Base-by-base conservation (phyloP, 2,329 filamentous ascomycete species). In the Xylariaceae sp. region DNA sequence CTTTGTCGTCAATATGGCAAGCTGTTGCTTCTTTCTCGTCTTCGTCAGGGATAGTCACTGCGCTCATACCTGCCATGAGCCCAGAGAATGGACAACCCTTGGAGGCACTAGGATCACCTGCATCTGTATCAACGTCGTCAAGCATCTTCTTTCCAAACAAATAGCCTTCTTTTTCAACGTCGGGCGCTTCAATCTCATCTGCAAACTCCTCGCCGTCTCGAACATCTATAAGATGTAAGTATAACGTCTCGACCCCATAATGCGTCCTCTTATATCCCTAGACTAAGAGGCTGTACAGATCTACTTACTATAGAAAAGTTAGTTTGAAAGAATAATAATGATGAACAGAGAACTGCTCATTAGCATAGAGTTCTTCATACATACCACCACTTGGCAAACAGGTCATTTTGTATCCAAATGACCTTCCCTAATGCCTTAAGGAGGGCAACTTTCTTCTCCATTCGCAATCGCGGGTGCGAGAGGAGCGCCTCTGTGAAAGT, bases 371-470 rank as follows among this genome's bases (percentile, higher is more conserved):
- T n/a, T n/a, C n/a, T n/a, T 21, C 9, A 40, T 50, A 56, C 56
- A 21, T 53, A 59, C 56, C 56, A 89, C 86, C 88, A 92, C 70
- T 88, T 89, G n/a, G 89, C 87, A 70, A 93, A 89, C 24, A 93
- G 78, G 70, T 93, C 89, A 67, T 93, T 93, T 72, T 93, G 90
- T 61, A 93, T 92, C 89, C 89, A 93, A 60, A 93, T 86, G 21
- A 93, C 85, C 70, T 94, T 93, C 58, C 84, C 84, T 18, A 93
- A 77, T 1, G 90, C 89, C 68, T 87, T 89, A 40, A 92, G 80
- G 4, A 93, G 79, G 18, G 83, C 86, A 15, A 88, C 85, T 74
- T 92, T 92, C 71, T 82, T 81, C 52, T 79, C 77, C 63, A 89
- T 78, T 30, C 81, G 78, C 30, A 94, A 76, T 2, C 81, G 81